Conservation (phyloP, 2,329 filamentous ascomycete genomes). For the Cladosporium velox region DNA sequence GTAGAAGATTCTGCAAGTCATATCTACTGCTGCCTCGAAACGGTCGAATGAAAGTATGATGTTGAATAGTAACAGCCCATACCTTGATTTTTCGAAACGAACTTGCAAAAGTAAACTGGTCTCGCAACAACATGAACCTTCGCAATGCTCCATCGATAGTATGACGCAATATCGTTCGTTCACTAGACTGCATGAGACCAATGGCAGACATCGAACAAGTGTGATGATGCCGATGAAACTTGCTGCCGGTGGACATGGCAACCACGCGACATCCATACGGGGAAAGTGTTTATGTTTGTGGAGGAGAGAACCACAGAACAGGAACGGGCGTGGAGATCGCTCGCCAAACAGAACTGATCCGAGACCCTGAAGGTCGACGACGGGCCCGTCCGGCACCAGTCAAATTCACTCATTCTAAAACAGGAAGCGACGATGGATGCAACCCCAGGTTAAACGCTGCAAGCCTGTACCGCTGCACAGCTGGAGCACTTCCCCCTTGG, state of each 20-base stretch:
- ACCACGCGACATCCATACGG: background rate
- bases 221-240: conserved; percentile 4
- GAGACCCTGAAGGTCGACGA: background rate
- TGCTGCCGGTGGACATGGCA: conserved; percentile 10
- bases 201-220: background rate
- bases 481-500: background rate
- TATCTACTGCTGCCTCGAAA: background rate
- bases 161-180: background rate
- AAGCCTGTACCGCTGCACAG: background rate
- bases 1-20: background rate
- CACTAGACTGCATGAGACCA: background rate
- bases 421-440: conserved; percentile 3
- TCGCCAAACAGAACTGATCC: background rate
- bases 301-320: background rate
- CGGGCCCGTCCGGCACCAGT: background rate
- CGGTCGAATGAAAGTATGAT: background rate
- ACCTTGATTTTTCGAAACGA: background rate
- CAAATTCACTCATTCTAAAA: conserved; percentile 5
- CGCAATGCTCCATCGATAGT: background rate
- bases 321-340: background rate
- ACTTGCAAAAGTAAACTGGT: background rate
- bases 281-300: background rate
- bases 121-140: background rate
- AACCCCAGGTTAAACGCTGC: conserved; percentile 5
- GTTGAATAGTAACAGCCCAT: background rate